Conservation (phyloP, 2,329 filamentous ascomycete species). For the Cladosporium sp. region DNA sequence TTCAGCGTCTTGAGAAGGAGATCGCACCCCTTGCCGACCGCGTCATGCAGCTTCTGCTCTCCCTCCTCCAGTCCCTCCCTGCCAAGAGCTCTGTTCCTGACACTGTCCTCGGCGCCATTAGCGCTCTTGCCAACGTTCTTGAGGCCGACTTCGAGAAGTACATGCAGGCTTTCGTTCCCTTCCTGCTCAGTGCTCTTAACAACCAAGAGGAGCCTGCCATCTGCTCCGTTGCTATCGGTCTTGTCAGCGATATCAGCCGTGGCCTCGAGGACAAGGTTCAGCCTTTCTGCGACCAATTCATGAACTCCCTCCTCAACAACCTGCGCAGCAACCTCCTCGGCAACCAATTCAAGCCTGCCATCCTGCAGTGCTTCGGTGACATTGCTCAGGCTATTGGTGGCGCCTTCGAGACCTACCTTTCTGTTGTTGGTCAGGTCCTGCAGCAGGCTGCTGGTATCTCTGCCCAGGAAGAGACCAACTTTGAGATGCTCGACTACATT, state of each 20-base stretch:
- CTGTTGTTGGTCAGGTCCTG: constrained; percentile 86
- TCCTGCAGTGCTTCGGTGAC: constrained; percentile 95
- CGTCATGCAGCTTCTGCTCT: constrained; percentile 85
- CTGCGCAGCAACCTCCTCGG: constrained; percentile 78
- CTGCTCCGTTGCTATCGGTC: constrained; percentile 94
- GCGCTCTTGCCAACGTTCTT: constrained; percentile 82
- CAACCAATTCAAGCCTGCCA: constrained; percentile 97
- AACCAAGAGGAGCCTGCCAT: constrained; percentile 94
- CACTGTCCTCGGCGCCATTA: constrained; percentile 85
- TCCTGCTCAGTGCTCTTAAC: constrained; percentile 86
- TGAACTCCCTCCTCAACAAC: constrained; percentile 96
- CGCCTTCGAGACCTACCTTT: constrained; percentile 87
- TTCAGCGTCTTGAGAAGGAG: constrained; percentile 85
- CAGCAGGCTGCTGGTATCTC: constrained; percentile 87
- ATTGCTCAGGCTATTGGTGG: constrained; percentile 91
- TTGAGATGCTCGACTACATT: constrained; percentile 96
- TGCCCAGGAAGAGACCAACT: constrained; percentile 67
- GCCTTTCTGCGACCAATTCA: constrained; percentile 94
- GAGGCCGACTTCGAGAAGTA: constrained; percentile 94
- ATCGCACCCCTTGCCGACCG: constrained; percentile 84
- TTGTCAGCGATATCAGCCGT: constrained; percentile 93
- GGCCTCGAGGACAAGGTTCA: constrained; percentile 85
- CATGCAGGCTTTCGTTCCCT: constrained; percentile 92
- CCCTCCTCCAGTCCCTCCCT: constrained; percentile 70
- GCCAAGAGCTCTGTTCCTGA: constrained; percentile 92